phyloP scores from a whole-genome alignment of 495 filamentous ascomycete species.

The Cercophora scortea region DNA sequence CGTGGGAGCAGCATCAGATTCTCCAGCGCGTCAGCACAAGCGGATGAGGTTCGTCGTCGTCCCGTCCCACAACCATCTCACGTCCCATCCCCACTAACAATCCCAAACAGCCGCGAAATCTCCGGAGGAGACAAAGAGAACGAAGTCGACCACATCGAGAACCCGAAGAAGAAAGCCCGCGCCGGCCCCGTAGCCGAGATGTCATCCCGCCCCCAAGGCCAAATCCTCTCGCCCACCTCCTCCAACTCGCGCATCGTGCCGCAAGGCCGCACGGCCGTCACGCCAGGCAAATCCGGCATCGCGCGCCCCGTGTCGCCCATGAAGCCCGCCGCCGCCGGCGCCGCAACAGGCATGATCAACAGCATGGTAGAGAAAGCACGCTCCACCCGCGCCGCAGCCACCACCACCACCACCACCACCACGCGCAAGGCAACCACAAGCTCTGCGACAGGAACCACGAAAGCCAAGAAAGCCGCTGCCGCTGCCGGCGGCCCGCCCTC shows the following conservation, averaged over 20 bases:
- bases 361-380: slow-evolving; percentile 54
- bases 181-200: slow-evolving; percentile 14
- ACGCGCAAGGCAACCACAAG: slow-evolving; percentile 4
- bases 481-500: slow-evolving; percentile 12
- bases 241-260: slow-evolving; percentile 65
- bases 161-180: slow-evolving; percentile 35
- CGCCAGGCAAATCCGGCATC: slow-evolving; percentile 29
- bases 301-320: slow-evolving; percentile 32
- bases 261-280: slow-evolving; percentile 14
- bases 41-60: slow-evolving; percentile 50
- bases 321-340: slow-evolving; percentile 24
- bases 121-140: slow-evolving; percentile 75
- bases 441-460: slow-evolving; percentile 19
- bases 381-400: slow-evolving; percentile 38
- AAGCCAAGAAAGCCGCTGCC: slow-evolving; percentile 27
- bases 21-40: slow-evolving; percentile 40
- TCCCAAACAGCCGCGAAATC: slow-evolving; percentile 49
- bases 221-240: slow-evolving; percentile 73
- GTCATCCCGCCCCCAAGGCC: slow-evolving; percentile 25
- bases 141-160: slow-evolving; percentile 45
- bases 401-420: slow-evolving; percentile 25
- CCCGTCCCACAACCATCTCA: neutral
- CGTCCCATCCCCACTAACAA: slow-evolving; percentile 9
- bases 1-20: neutral
- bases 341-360: slow-evolving; percentile 32